Conservation (phyloP, 1,284 basidiomycete genomes). For the Pseudozyma thailandica region DNA sequence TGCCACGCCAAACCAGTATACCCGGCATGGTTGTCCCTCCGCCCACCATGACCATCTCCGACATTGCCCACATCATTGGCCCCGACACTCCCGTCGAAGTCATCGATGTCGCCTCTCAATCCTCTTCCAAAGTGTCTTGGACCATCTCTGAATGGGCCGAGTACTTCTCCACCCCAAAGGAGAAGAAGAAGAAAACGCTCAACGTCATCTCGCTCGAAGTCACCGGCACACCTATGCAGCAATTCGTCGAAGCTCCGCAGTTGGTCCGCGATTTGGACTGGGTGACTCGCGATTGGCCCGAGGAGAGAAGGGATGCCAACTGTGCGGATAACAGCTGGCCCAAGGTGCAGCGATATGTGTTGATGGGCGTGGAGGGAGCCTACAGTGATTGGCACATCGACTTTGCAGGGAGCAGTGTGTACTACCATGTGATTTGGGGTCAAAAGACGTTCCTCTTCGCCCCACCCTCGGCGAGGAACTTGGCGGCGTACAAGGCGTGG, state of each 20-base stretch:
- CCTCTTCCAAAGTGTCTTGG: constrained; percentile 73
- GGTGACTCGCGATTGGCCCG: constrained; percentile 94
- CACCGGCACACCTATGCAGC: constrained; percentile 79
- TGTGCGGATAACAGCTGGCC: constrained; percentile 74
- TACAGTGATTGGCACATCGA: constrained; percentile 75
- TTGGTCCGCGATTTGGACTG: constrained; percentile 83
- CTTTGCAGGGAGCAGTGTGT: constrained; percentile 54
- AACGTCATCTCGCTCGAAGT: constrained; percentile 91
- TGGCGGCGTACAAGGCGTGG: constrained; percentile 88
- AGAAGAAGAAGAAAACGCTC: constrained; percentile 75
- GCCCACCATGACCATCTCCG: constrained; percentile 76
- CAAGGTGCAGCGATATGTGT: constrained; percentile 93
- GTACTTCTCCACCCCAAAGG: constrained; percentile 79
- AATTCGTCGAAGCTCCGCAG: constrained; percentile 82
- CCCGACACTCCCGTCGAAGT: constrained; percentile 57
- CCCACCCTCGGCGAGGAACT: constrained; percentile 84
- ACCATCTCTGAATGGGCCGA: constrained; percentile 88
- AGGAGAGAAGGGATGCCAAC: constrained; percentile 50
- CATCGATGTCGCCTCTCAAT: constrained; percentile 68
- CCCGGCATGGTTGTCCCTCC: constrained; percentile 80
- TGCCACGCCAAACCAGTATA: constrained; percentile 33
- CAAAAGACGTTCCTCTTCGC: constrained; percentile 89
- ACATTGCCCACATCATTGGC: constrained; percentile 81
- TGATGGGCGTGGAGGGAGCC: constrained; percentile 86
- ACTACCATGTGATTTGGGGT: constrained; percentile 57